Percentiles rank a stretch among this genome's conserved stretches.
These are phyloP conservation scores for Pichia sp. DNA, from an alignment of 1,139 yeast genomes.

Conservation along the genomic window DNA sequence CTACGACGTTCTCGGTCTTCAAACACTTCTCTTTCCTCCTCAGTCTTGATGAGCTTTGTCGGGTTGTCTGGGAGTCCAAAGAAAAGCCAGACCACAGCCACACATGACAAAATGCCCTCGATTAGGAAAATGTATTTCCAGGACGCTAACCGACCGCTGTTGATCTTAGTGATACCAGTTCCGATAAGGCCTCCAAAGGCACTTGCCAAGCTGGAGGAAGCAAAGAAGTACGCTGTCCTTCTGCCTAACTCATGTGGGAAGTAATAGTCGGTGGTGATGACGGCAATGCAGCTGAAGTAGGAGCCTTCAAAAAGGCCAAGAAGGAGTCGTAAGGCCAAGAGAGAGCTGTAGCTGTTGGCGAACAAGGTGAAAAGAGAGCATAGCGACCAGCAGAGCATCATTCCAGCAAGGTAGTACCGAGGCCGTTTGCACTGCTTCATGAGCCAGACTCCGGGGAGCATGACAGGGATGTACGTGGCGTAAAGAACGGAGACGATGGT, in stretches of 20 bases:
- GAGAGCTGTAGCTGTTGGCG: conserved; percentile 7
- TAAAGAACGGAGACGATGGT: conserved; percentile 12
- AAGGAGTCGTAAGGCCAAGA: conserved; percentile 6
- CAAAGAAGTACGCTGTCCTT: conserved; percentile 12
- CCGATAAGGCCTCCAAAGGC: conserved; percentile 14
- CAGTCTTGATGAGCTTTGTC: conserved; percentile 3
- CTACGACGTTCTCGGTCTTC: conserved; percentile 12
- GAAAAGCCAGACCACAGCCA: conserved; percentile 7
- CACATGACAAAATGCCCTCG: conserved; percentile 9
- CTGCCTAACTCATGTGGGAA: conserved; percentile 14
- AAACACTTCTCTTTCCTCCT: conserved; percentile 8
- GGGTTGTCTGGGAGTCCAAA: conserved; percentile 11
- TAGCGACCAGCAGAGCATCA: conserved; percentile 13
- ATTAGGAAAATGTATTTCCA: conserved; percentile 12
- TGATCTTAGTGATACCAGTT: conserved; percentile 12
- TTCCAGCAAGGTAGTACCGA: conserved; percentile 5
- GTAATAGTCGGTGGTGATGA: conserved; percentile 11
- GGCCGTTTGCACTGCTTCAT: conserved; percentile 11
- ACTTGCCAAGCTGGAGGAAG: conserved; percentile 10
- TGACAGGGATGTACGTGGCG: conserved; percentile 14
- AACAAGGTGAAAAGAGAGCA: conserved; percentile 12
- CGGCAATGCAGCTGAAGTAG: conserved; percentile 11
- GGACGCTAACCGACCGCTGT: conserved; percentile 3
- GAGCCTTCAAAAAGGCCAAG: conserved; percentile 13
- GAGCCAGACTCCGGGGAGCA: conserved; percentile 16